phyloP scores from a whole-genome alignment of 345 rosid genomes.

The Turnera subulata region DNA sequence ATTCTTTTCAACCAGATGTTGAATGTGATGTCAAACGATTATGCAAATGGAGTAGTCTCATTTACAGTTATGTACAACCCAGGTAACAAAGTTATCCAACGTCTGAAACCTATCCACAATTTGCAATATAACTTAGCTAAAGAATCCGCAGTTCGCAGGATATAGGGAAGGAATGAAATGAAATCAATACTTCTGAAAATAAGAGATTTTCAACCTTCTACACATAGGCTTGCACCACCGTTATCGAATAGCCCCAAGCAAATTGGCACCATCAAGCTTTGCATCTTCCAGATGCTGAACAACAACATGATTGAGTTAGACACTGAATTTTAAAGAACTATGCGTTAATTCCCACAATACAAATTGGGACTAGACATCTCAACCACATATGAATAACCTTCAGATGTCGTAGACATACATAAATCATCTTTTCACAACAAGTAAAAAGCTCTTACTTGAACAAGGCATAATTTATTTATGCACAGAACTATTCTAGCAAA shows the following conservation, averaged over 20 bases:
- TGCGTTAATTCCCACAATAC: neutral
- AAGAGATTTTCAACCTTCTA: neutral
- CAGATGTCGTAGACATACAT: too few relatives aligned
- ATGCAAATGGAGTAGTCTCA: too few relatives aligned
- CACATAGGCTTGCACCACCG: neutral
- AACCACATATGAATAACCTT: too few relatives aligned
- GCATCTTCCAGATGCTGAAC: constrained; percentile 78
- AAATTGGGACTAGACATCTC: neutral
- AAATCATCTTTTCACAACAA: neutral
- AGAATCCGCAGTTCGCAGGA: neutral
- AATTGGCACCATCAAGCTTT: constrained; percentile 83
- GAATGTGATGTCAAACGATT: too few relatives aligned
- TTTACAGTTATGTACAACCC: neutral
- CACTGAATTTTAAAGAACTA: neutral
- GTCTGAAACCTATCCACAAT: neutral
- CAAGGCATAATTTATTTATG: neutral
- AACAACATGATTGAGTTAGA: neutral
- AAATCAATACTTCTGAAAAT: neutral
- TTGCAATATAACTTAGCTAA: neutral
- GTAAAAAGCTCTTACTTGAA: neutral
- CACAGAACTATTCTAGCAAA: too few relatives aligned
- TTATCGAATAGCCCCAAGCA: constrained; percentile 72
- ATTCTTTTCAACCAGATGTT: too few relatives aligned
- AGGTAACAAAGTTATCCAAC: neutral
- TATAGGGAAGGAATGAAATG: neutral